Evolutionary conservation across 768 basidiomycete genomes (phyloP).

Genomic region (Lactifluus volemus): DNA sequence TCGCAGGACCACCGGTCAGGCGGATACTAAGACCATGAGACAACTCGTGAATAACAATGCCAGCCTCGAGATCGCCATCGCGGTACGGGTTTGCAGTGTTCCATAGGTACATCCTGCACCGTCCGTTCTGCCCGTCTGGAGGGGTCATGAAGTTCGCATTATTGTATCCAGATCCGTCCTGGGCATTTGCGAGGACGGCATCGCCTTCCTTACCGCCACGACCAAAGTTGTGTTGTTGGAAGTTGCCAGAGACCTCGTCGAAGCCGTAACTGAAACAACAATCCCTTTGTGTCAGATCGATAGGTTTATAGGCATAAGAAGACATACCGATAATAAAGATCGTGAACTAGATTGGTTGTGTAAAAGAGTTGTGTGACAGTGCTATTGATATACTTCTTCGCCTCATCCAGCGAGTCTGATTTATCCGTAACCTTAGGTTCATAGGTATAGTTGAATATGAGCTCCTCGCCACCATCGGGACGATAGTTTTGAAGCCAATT

Average conservation of each 20-base stretch:
- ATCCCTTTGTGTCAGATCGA: background rate
- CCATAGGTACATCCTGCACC: constrained; percentile 97
- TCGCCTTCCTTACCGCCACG: constrained; percentile 82
- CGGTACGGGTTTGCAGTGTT: constrained; percentile 83
- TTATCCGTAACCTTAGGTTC: constrained; percentile 50
- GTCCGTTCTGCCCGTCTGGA: constrained; percentile 76
- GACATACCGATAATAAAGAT: constrained; percentile 63
- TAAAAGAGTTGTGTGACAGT: constrained; percentile 88
- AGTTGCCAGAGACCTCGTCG: constrained; percentile 86
- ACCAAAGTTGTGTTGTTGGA: constrained; percentile 97
- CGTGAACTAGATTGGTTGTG: constrained; percentile 73
- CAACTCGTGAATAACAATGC: constrained; percentile 91
- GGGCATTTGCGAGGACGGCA: constrained; percentile 89
- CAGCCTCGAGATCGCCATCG: constrained; percentile 93
- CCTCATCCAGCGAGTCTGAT: constrained; percentile 55
- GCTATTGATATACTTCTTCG: constrained; percentile 76
- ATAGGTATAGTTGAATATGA: constrained; percentile 68
- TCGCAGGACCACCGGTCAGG: constrained; percentile 86
- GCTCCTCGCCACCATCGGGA: constrained; percentile 50
- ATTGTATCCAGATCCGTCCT: constrained; percentile 91
- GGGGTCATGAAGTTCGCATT: constrained; percentile 90
- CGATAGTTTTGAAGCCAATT: constrained; percentile 66
- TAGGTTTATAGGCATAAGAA: background rate
- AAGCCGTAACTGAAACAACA: constrained; percentile 67
- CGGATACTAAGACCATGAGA: constrained; percentile 89